Conservation (phyloP, 2,329 filamentous ascomycete species). For the Amauroascus verrucosus region DNA sequence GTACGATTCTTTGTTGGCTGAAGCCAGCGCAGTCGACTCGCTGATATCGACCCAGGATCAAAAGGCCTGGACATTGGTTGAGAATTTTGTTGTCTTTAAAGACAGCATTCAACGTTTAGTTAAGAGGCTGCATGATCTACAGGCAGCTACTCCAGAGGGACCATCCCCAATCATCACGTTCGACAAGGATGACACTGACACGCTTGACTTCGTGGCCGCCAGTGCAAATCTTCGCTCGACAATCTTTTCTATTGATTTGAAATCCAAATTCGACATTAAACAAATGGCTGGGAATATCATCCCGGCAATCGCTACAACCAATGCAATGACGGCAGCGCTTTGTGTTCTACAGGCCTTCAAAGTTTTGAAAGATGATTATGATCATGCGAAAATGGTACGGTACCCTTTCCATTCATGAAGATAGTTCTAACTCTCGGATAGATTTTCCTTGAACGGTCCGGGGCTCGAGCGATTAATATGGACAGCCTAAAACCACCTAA, state of each 20-base stretch:
- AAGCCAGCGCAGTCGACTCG: conserved; percentile 42
- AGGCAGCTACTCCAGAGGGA: conserved; percentile 39
- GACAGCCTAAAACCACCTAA: conserved; percentile 56
- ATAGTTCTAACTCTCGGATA: conserved; percentile 22
- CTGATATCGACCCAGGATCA: conserved; percentile 59
- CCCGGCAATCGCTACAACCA: conserved; percentile 93
- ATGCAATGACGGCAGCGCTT: conserved; percentile 86
- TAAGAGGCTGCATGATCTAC: conserved; percentile 58
- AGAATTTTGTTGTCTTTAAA: conserved; percentile 78
- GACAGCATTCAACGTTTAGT: conserved; percentile 72
- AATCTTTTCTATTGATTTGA: conserved; percentile 78
- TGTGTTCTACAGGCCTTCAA: conserved; percentile 92
- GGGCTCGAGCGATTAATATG: conserved; percentile 49
- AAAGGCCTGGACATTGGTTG: conserved; percentile 64
- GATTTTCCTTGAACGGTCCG: conserved; percentile 66
- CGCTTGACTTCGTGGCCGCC: conserved; percentile 84
- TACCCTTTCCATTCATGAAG: conserved; percentile 3
- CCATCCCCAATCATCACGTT: conserved; percentile 60
- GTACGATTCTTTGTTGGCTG: conserved; percentile 51
- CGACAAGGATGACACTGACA: conserved; percentile 94
- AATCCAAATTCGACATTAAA: conserved; percentile 93
- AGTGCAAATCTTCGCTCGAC: conserved; percentile 80
- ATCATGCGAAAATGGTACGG: conserved; percentile 61
- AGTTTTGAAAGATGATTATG: conserved; percentile 62
- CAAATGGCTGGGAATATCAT: conserved; percentile 99